phyloP scores from a whole-genome alignment of 805 yeast genomes.

The Ogataea nakhonphanomensis region DNA sequence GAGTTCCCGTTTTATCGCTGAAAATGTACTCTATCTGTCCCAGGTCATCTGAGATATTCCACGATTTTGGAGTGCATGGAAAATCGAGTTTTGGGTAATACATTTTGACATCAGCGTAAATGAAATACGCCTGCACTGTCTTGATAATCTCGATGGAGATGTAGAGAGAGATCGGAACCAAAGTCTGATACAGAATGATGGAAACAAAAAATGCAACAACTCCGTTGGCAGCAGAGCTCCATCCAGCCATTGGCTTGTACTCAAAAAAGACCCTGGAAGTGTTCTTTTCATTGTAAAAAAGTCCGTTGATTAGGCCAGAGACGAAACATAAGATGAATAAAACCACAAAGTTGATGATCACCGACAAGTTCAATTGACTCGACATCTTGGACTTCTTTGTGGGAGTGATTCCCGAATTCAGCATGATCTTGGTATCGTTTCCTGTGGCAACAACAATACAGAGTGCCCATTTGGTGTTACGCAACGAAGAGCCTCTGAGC shows the following conservation, averaged over 20 bases:
- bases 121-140: conserved; percentile 72
- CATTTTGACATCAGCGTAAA: conserved; percentile 65
- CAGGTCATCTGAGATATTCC: conserved; percentile 81
- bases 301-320: conserved; percentile 68
- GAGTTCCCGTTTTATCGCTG: conserved; percentile 81
- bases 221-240: conserved; percentile 60
- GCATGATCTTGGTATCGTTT: conserved; percentile 68
- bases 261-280: conserved; percentile 58
- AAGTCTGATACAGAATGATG: conserved; percentile 67
- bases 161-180: conserved; percentile 78
- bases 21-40: conserved; percentile 82
- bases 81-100: conserved; percentile 66
- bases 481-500: conserved; percentile 66
- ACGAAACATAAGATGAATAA: conserved; percentile 64
- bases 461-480: conserved; percentile 75
- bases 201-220: conserved; percentile 67
- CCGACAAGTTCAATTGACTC: conserved; percentile 63
- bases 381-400: conserved; percentile 65
- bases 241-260: conserved; percentile 53
- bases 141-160: conserved; percentile 77
- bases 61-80: conserved; percentile 76
- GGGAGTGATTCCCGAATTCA: conserved; percentile 77
- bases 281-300: conserved; percentile 43
- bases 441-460: conserved; percentile 79
- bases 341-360: conserved; percentile 56